These are phyloP conservation scores for Ajuga chamaepitys DNA, from an alignment of 257 asterid genomes.

Conservation along the genomic window DNA sequence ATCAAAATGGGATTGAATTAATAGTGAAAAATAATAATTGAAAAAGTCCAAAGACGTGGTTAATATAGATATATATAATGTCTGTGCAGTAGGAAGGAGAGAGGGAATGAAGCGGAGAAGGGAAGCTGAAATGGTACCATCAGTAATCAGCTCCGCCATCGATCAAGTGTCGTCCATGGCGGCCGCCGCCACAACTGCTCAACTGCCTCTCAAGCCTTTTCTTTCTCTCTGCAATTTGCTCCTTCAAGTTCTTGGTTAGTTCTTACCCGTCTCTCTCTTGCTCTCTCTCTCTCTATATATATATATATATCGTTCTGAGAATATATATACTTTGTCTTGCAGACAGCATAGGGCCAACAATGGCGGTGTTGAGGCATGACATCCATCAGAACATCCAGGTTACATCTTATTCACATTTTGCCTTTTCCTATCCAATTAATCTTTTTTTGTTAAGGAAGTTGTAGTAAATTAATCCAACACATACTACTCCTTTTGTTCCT, in stretches of 20 bases:
- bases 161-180: constrained; percentile 28
- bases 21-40: too few species aligned
- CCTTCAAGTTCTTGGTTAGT: constrained; percentile 50
- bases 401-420: too few species aligned
- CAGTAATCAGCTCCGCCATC: constrained; percentile 44
- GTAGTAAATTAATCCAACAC: too few species aligned
- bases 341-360: constrained; percentile 78
- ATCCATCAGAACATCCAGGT: constrained; percentile 55
- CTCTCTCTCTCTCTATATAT: not conserved
- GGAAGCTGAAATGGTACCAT: constrained; percentile 27
- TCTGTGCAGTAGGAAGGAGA: not conserved
- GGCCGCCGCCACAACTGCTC: not conserved
- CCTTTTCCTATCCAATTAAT: too few species aligned
- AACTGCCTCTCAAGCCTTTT: constrained; percentile 46
- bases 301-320: not conserved
- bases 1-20: too few species aligned
- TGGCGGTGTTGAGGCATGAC: constrained; percentile 64
- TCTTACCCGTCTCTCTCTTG: constrained; percentile 1
- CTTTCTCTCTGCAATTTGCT: constrained; percentile 41
- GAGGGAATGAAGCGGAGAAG: constrained; percentile 45
- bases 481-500: too few species aligned
- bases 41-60: too few species aligned
- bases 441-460: too few species aligned
- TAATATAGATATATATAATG: not conserved
- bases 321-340: constrained; percentile 4